A percentile compares a stretch with the other conserved stretches of the same genome.
These are phyloP conservation scores for Zygosaccharomyces siamensis DNA, from an alignment of 805 yeast genomes.

Conservation along the genomic window DNA sequence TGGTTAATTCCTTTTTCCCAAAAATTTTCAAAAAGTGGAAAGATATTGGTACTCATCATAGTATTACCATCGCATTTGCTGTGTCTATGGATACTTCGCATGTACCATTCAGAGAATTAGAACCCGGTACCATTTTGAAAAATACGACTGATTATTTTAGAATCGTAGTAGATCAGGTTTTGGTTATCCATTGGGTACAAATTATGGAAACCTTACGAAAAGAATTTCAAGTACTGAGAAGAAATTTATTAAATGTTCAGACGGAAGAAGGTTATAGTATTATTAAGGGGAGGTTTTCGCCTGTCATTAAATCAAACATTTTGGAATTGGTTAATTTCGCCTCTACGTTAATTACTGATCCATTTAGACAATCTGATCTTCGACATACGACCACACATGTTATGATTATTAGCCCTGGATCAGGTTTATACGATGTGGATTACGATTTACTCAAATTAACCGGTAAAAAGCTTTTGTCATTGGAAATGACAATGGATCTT, in stretches of 20 bases:
- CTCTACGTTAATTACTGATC: slow-evolving; percentile 66
- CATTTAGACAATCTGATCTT: slow-evolving; percentile 78
- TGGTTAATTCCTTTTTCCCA: slow-evolving; percentile 89
- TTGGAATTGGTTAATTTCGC: slow-evolving; percentile 85
- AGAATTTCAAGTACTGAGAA: slow-evolving; percentile 78
- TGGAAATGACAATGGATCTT: slow-evolving; percentile 84
- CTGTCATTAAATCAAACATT: slow-evolving; percentile 85
- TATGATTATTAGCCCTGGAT: slow-evolving; percentile 82
- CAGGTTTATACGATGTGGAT: slow-evolving; percentile 91
- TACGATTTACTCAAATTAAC: slow-evolving; percentile 69
- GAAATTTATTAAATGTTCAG: slow-evolving; percentile 55
- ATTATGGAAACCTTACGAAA: slow-evolving; percentile 82
- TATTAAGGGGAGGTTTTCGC: slow-evolving; percentile 63
- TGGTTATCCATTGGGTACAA: slow-evolving; percentile 81
- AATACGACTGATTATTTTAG: slow-evolving; percentile 76
- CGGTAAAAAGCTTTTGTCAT: slow-evolving; percentile 64
- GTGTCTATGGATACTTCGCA: slow-evolving; percentile 55
- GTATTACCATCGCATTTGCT: slow-evolving; percentile 87
- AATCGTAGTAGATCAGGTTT: slow-evolving; percentile 93
- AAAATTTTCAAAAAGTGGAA: slow-evolving; percentile 85
- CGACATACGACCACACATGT: slow-evolving; percentile 90
- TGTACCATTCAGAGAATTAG: slow-evolving; percentile 51
- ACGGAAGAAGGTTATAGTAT: slow-evolving; percentile 32
- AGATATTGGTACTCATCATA: slow-evolving; percentile 79
- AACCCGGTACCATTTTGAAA: slow-evolving; percentile 66